Base-by-base conservation (phyloP, 768 basidiomycete species). In the Tulasnella sp. region DNA sequence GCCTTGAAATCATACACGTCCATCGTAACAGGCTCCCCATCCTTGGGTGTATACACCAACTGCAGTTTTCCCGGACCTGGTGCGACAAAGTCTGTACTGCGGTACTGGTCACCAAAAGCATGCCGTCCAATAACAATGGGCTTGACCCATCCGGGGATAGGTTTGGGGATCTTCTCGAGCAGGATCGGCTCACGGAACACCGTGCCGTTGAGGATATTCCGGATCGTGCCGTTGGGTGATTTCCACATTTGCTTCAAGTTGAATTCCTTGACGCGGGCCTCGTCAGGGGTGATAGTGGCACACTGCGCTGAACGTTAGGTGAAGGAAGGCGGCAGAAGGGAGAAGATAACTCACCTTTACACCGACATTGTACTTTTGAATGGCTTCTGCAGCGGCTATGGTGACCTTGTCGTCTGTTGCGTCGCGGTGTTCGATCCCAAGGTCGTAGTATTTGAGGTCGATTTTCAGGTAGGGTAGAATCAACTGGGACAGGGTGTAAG, bases 151-250 rank as follows among this genome's bases (percentile, higher is more conserved):
- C 96, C 94, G 36, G 96, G 96, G 37, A 98, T 77, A 6, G 93
- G 90, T 67, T 84, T 86, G 31, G 94, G 96, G 66, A 99, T 86
- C 62, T 82, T 80, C 49, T 82, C 69, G 29, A 98, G 79, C 68
- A 98, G 83, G 72, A 99, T 98, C 63, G 96, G 96, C 70, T 96
- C 96, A 62, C 96, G 84, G 82, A 98, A 98, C 52, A 99, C 93
- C 17, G 96, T 98, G 39, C 96, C 96, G 31, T 91, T 92, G 49
- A 98, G 82, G 66, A 98, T 96, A 69, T 99, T 99, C 61, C 94
- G 86, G 70, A 97, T 97, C 1, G 93, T 94, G 64, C 92, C 93
- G 69, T 96, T 96, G 5, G 93, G 94, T 66, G 87, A 90, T 75
- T 76, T 85, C 93, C 91, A 96, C 94, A 99, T 99, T 71, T 93